phyloP scores from a whole-genome alignment of 1,284 basidiomycete species.

The Malassezia furfur region DNA sequence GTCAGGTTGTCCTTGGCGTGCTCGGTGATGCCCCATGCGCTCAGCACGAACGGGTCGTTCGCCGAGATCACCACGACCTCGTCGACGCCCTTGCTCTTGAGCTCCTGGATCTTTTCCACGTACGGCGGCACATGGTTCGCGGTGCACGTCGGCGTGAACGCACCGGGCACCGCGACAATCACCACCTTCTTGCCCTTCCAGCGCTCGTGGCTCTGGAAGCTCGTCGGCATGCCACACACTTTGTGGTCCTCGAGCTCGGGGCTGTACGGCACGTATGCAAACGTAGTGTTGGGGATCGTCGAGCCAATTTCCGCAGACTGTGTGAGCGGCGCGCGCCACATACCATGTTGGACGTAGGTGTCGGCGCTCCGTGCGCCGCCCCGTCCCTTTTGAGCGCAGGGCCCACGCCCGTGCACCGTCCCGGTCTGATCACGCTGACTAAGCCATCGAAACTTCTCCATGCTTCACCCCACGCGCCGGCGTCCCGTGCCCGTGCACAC shows the following conservation, averaged over 20 bases:
- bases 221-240: constrained; percentile 47
- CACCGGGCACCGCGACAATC: constrained; percentile 66
- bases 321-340: neutral
- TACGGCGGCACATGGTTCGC: constrained; percentile 57
- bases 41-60: constrained; percentile 46
- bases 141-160: constrained; percentile 50
- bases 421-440: neutral
- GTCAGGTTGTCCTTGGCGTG: constrained; percentile 65
- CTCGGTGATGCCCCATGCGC: constrained; percentile 61
- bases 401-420: neutral
- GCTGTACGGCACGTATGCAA: constrained; percentile 60
- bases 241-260: constrained; percentile 58
- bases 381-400: too few species aligned
- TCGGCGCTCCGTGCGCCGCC: neutral
- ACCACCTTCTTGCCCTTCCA: constrained; percentile 79
- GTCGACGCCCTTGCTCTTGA: constrained; percentile 64
- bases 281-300: constrained; percentile 57
- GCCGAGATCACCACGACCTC: constrained; percentile 53
- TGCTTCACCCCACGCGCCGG: neutral
- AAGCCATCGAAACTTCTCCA: neutral
- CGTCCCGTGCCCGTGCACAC: too few species aligned
- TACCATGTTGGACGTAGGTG: neutral
- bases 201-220: constrained; percentile 53
- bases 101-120: constrained; percentile 58
- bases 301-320: constrained; percentile 47